Base-by-base conservation (phyloP, 352 stramenopile genomes). In the Phytophthora sp. region DNA sequence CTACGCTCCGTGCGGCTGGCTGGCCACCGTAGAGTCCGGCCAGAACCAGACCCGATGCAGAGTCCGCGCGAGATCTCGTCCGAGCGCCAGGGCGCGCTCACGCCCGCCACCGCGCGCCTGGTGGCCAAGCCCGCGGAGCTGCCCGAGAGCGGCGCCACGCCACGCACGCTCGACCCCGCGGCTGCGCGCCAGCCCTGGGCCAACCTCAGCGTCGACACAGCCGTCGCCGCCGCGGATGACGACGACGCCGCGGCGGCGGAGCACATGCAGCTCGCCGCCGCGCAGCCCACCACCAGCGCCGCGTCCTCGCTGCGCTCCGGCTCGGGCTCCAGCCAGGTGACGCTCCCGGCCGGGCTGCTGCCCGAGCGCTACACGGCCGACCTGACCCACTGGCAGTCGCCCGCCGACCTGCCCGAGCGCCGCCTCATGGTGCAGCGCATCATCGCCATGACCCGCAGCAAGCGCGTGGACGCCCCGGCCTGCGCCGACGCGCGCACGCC, bases 341-440 rank as follows among this genome's bases (percentile, higher is more conserved):
- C 76, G 20, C 62, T 80, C 11, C 77, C 82, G 28, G 76, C 80
- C 1, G 84, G 84, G 4, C 63, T 88, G 9, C 77, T 92, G 2
- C 84, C 84, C 1, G 86, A 93, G 45, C 79, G 84, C 1, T 95
- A 93, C 62, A 93, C 87, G 10, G 68, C 79, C 3, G 87, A 95
- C 44, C 52, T 95, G 31, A 72, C 84, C 8, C 87, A 93, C 53
- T 95, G 87, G 87, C 87, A 95, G 74, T 91, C 84, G n/a, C 82
- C 84, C 8, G 82, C 77, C 0, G 87, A 95, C 62, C 68, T 95
- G 2, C 87, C 87, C 0, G 87, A 95, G 56, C 84, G 87, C 0
- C 66, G 87, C 1, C 72, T 95, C 2, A 93, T 95, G 87, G 87
- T 95, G 6, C 87, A 95, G 65, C 82, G 87, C 26, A 95, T 95